These are phyloP conservation scores for Penicillium sclerotigenum DNA, from an alignment of 2,329 filamentous ascomycete genomes.

Conservation along the genomic window DNA sequence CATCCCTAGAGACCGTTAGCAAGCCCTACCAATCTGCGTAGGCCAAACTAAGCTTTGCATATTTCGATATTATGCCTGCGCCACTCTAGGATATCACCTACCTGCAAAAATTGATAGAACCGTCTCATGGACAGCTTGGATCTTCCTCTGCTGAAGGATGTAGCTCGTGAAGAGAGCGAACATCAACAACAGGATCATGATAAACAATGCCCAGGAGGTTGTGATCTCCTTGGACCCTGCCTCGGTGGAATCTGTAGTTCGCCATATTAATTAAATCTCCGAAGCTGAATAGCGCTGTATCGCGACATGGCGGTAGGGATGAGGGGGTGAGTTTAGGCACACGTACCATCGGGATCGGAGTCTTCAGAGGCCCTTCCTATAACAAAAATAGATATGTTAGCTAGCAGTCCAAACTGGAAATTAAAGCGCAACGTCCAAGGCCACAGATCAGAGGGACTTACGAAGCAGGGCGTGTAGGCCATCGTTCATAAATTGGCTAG, in stretches of 20 bases:
- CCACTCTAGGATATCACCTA: conserved; percentile 36
- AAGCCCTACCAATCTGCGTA: not conserved
- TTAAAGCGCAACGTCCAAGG: not conserved
- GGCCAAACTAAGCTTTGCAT: not conserved
- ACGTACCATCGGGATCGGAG: conserved; percentile 41
- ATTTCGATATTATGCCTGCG: not conserved
- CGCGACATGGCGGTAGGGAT: conserved; percentile 4
- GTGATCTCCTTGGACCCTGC: conserved; percentile 90
- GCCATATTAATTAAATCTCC: conserved; percentile 16
- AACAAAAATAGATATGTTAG: conserved; percentile 19
- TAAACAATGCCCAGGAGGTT: conserved; percentile 95
- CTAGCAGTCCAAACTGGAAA: not conserved
- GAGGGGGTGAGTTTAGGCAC: conserved; percentile 11
- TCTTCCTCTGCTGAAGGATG: conserved; percentile 91
- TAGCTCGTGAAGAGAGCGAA: conserved; percentile 96
- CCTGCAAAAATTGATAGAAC: conserved; percentile 97
- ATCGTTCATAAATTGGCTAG: conserved; percentile 36
- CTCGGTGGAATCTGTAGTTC: conserved; percentile 61
- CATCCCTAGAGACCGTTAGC: conserved; percentile 65
- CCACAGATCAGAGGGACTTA: conserved; percentile 24
- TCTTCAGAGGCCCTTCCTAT: conserved; percentile 39
- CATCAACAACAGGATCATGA: conserved; percentile 90
- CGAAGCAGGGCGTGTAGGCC: conserved; percentile 36
- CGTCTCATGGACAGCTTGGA: conserved; percentile 96
- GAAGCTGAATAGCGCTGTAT: conserved; percentile 2